Evolutionary conservation across 768 basidiomycete genomes (phyloP), one percentile per base, ranked within the genome.

Genomic region (Termitomyces eurrhizus): DNA sequence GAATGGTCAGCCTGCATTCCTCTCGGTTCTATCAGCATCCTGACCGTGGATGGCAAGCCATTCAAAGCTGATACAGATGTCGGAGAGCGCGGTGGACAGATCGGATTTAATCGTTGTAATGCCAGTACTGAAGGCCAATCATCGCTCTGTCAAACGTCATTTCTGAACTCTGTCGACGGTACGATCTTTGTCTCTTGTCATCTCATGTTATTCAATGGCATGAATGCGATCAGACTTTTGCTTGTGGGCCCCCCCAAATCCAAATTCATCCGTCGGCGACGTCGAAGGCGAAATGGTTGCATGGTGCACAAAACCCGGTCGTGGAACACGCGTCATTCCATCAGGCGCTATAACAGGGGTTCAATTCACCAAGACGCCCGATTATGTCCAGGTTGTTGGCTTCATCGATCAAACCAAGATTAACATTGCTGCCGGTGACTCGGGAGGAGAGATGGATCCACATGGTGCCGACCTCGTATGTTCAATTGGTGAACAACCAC

Each of bases 231-330:
- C 29, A 64, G 63, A 64, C 33, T 64, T 64, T 44, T 90, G 88
- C 62, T 64, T 90, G 0, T 90, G 85, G 84, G 85, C 78, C 35
- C 82, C 87, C 1, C 64, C 77, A 1, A 71, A 72, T 32, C 74
- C 80, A 4, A 77, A 83, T 68, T 76, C 80, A n/a, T 71, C 73
- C 21, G 85, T 93, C 57, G 86, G 80, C 33, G 79, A 89, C 62
- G 80, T 80, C 1, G 92, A 93, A 69, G 85, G 80, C 36, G 75
- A 83, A 68, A 85, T 83, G 66, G 86, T 93, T 9, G 84, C 89
- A 1, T 94, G 83, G 80, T 94, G 90, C 75, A 83, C 85, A 21
- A 83, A 88, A 70, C 78, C 78, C 74, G 65, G 82, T 62, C 62
- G 82, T 69, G 56, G 81, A 72, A 35, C 78, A 65, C 33, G 79